Base-by-base conservation (phyloP, 2,329 filamentous ascomycete species). In the Sporothrix sp. region DNA sequence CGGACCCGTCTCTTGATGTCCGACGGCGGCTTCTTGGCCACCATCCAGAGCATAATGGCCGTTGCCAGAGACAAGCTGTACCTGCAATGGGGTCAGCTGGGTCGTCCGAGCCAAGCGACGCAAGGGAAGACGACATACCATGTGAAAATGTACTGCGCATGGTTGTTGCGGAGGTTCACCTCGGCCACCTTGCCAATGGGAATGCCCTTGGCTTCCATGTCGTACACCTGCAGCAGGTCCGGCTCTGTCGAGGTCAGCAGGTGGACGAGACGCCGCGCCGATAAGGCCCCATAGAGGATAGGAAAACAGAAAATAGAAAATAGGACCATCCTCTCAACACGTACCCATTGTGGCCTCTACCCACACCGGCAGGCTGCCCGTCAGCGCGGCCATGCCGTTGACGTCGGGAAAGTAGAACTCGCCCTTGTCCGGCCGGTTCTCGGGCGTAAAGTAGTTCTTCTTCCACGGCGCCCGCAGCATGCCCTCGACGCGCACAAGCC, bases 371-470 rank as follows among this genome's bases (percentile, higher is more conserved):
- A 96, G 88, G 60, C 85, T 90, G 1, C 86, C 87, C 21, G 82
- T 82, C 64, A 88, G 68, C 54, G 72, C 74, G 1, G 93, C 93
- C 93, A 98, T 98, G 73, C 96, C 81, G 60, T 76, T 68, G 21
- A 98, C 87, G 66, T 95, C 91, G 0, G 93, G 91, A 62, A 98
- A 98, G 69, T 95, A 95, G 65, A 94, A 98, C 66, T 89, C 83
- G 53, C 84, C 80, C 62, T 82, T 81, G 58, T 90, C 83, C 0
- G 91, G 91, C 59, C 80, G 74, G 61, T 98, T 98, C 0, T 85
- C 82, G 0, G 93, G 93, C 51, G 93, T 98, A 66, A 98, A 98
- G 78, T 90, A 85, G 66, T 98, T 98, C 75, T 91, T 95, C 76
- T 95, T 93, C 79, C 87, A 95, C 8, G 91, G 91, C 69, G 93